These are phyloP conservation scores for Davidsoniella virescens DNA, from an alignment of 2,329 filamentous ascomycete genomes.

Conservation along the genomic window DNA sequence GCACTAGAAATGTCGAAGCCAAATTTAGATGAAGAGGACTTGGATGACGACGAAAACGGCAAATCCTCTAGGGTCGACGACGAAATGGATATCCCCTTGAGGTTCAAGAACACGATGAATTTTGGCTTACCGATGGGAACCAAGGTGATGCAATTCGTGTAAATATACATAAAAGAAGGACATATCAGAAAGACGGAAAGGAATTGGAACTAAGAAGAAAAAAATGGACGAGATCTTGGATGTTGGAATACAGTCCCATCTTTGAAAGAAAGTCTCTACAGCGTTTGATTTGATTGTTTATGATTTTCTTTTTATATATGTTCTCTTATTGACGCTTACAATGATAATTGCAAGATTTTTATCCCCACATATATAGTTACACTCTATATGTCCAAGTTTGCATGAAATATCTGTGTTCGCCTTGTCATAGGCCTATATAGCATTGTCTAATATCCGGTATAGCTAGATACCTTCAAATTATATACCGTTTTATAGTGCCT, in stretches of 20 bases:
- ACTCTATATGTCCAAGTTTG: no score
- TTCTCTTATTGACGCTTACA: background rate
- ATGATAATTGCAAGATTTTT: no score
- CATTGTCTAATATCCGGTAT: no score
- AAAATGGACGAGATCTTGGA: background rate
- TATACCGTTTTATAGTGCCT: no score
- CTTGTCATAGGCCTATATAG: no score
- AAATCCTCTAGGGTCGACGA: slow-evolving; percentile 16
- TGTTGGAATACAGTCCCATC: background rate
- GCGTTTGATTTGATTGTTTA: background rate
- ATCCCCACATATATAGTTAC: no score
- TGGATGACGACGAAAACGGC: slow-evolving; percentile 9
- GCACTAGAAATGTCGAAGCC: background rate
- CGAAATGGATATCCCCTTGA: slow-evolving; percentile 29
- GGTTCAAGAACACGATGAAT: slow-evolving; percentile 29
- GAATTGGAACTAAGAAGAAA: background rate
- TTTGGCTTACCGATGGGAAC: slow-evolving; percentile 22
- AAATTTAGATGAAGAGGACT: background rate
- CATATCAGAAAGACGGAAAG: background rate
- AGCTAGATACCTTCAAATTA: no score
- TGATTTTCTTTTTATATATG: background rate
- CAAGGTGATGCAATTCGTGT: no score
- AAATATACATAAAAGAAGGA: no score
- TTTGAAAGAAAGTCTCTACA: background rate
- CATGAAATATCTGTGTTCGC: no score